Evolutionary conservation across 1,139 yeast species (phyloP).

Genomic region (Kazachstania sp.): DNA sequence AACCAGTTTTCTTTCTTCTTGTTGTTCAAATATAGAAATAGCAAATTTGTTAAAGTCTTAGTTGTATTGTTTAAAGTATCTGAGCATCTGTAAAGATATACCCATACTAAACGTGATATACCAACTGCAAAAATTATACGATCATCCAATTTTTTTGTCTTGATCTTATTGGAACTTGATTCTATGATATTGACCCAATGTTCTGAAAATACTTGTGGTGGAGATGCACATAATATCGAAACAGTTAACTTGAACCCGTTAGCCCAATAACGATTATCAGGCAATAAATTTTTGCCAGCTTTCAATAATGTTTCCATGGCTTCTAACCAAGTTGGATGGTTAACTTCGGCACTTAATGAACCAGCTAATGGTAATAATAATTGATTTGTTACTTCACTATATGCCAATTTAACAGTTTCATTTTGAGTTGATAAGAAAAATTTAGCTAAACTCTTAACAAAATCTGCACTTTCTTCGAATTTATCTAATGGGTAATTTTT

Average conservation of each 20-base stretch:
- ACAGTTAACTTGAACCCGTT: constrained; percentile 63
- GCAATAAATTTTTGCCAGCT: constrained; percentile 38
- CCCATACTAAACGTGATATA: constrained; percentile 75
- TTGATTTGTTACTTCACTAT: constrained; percentile 73
- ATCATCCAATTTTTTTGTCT: constrained; percentile 45
- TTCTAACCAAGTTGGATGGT: constrained; percentile 90
- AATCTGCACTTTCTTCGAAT: constrained; percentile 89
- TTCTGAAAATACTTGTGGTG: constrained; percentile 65
- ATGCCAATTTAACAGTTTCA: constrained; percentile 59
- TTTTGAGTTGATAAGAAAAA: constrained; percentile 64
- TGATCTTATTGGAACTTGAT: constrained; percentile 34
- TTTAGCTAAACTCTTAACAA: constrained; percentile 74
- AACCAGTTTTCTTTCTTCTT: constrained; percentile 68
- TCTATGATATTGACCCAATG: constrained; percentile 71
- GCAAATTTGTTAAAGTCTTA: constrained; percentile 52
- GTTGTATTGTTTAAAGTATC: constrained; percentile 85
- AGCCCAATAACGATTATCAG: constrained; percentile 58
- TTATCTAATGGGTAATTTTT: constrained; percentile 80
- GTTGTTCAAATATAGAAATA: constrained; percentile 47
- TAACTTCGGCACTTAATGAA: constrained; percentile 82
- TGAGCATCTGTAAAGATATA: constrained; percentile 73
- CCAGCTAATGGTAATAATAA: constrained; percentile 78
- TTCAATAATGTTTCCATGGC: constrained; percentile 61
- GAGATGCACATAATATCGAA: constrained; percentile 71
- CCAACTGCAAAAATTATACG: constrained; percentile 57